Evolutionary conservation across 2,329 filamentous ascomycete species (phyloP).

Genomic region (Alternaria gansuensis): DNA sequence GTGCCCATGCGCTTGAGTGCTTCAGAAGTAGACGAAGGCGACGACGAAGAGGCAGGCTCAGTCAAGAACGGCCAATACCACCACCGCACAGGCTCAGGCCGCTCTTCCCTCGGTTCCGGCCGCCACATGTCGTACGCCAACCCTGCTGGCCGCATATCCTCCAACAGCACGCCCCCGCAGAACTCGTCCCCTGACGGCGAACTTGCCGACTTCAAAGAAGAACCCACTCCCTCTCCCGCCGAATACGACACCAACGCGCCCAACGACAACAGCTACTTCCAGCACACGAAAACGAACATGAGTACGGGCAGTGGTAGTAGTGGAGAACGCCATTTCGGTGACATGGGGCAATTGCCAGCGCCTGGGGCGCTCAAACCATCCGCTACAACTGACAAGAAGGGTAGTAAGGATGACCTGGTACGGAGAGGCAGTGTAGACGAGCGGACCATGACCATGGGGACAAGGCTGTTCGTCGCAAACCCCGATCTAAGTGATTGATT

Average conservation of each 20-base stretch:
- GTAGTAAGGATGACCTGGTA: conserved; percentile 71
- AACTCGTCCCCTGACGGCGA: conserved; percentile 46
- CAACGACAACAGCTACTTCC: conserved; percentile 54
- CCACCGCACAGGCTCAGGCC: conserved; percentile 75
- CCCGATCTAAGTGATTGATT: conserved; percentile 69
- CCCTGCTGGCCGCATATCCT: conserved; percentile 59
- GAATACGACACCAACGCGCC: conserved; percentile 41
- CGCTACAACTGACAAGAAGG: conserved; percentile 58
- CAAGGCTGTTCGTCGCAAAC: conserved; percentile 84
- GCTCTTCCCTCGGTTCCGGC: conserved; percentile 67
- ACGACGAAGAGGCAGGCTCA: conserved; percentile 73
- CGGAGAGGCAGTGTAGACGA: conserved; percentile 86
- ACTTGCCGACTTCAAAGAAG: conserved; percentile 53
- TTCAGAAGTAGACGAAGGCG: conserved; percentile 91
- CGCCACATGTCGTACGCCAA: conserved; percentile 52
- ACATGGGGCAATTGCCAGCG: conserved; percentile 60
- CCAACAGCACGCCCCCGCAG: conserved; percentile 64
- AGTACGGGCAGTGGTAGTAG: conserved; percentile 56
- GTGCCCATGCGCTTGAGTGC: conserved; percentile 92
- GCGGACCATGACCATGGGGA: conserved; percentile 75
- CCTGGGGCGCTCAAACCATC: conserved; percentile 56
- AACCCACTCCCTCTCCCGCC: conserved; percentile 58
- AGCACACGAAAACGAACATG: conserved; percentile 53
- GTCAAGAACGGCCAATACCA: conserved; percentile 60
- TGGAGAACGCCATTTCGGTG: conserved; percentile 62